Conservation (phyloP, 192 early-diverging fungal genomes). For the Linnemannia hyalina region DNA sequence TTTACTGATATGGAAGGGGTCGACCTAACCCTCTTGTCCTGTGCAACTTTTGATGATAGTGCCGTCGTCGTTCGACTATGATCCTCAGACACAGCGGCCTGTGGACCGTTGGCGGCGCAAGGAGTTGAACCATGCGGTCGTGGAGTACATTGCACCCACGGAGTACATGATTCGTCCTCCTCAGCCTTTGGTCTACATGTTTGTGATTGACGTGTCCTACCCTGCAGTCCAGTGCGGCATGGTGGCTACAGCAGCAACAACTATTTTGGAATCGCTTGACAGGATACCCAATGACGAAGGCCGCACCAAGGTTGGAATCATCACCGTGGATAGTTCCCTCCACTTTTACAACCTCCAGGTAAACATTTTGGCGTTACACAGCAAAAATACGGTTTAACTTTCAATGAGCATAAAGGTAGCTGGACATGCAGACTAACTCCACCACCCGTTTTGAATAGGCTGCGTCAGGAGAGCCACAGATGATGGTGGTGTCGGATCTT, state of each 20-base stretch:
- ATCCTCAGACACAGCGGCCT: conserved; percentile 80
- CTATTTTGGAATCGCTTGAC: conserved; percentile 87
- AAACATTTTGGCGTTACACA: not conserved
- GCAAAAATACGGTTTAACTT: not conserved
- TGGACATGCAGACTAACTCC: not conserved
- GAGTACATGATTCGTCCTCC: conserved; percentile 99
- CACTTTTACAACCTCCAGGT: conserved; percentile 93
- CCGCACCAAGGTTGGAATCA: conserved; percentile 89
- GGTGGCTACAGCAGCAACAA: conserved; percentile 81
- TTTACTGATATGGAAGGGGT: not conserved
- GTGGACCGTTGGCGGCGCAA: conserved; percentile 89
- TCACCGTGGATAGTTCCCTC: conserved; percentile 89
- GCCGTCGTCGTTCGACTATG: conserved; percentile 81
- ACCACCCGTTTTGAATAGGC: conserved; percentile 23
- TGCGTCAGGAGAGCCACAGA: conserved; percentile 85
- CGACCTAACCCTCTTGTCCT: not conserved
- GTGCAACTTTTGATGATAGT: conserved; percentile 51
- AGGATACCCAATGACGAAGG: conserved; percentile 90
- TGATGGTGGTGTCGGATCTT: conserved; percentile 92
- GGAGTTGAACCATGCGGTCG: conserved; percentile 90
- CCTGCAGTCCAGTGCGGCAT: conserved; percentile 85
- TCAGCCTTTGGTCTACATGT: conserved; percentile 93
- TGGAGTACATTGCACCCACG: conserved; percentile 96
- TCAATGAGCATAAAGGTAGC: not conserved
- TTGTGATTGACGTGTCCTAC: conserved; percentile 95